Base-by-base conservation (phyloP, 495 filamentous ascomycete genomes). In the Penicillium macrosclerotiorum region DNA sequence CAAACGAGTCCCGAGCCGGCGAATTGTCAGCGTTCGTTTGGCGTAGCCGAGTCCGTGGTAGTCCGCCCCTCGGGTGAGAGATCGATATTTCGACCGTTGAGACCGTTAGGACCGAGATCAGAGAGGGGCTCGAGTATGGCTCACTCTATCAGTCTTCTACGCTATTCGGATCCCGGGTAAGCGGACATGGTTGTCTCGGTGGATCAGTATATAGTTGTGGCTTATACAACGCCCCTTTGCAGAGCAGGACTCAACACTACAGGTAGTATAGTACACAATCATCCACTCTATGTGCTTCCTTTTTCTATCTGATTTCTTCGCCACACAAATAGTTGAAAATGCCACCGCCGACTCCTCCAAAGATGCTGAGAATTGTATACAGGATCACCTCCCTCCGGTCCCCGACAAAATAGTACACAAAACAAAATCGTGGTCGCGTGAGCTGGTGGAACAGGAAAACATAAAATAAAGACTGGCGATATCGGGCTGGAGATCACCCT, bases 331-430 rank as follows among this genome's bases (percentile, higher is more conserved):
- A n/a, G n/a, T n/a, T n/a, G n/a, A n/a, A n/a, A n/a, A n/a, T n/a
- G n/a, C n/a, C n/a, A n/a, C 29, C 12, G 37, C 23, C 22, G 42
- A 55, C 52, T 55, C 52, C 51, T 18, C 36, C 29, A 16, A 18
- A 47, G 31, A 61, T 61, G 57, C 54, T 48, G 27, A 26, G 45
- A 52, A 57, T 26, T 61, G 54, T 57, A 45, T 52, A 60, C 43
- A 45, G 36, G 12, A 37, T 37, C 35, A n/a, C n/a, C n/a, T n/a
- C n/a, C n/a, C n/a, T 37, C 36, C 22, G 32, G 27, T 30, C 24
- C 30, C 16, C 30, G 18, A 23, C 19, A 17, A 24, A 42, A 35
- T 47, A 39, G 27, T 50, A 50, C 45, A 61, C 32, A 39, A 42
- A 37, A 37, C 18, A 44, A 41, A 25, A 27, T 47, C 45, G 46